Percentiles rank a stretch among this genome's conserved stretches.
These are phyloP conservation scores for Hypoxylon rubiginosum DNA, from an alignment of 2,329 filamentous ascomycete genomes.

Conservation along the genomic window DNA sequence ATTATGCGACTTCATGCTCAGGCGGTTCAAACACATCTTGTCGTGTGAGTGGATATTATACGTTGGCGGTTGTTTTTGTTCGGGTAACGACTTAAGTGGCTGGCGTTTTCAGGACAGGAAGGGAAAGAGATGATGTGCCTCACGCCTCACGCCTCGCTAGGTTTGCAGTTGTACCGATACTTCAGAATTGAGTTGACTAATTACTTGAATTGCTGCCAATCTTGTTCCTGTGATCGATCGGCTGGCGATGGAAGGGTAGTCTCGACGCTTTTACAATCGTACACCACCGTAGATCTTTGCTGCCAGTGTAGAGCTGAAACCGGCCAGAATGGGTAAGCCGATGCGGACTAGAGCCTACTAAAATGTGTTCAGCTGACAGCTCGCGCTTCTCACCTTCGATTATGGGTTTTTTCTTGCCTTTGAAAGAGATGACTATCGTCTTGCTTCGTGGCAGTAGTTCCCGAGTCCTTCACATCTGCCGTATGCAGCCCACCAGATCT, in stretches of 20 bases:
- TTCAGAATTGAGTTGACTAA: constrained; percentile 8
- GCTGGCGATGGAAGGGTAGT: not conserved
- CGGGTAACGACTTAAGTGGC: constrained; percentile 7
- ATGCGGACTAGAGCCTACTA: constrained; percentile 23
- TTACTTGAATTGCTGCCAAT: not conserved
- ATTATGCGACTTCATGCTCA: constrained; percentile 1
- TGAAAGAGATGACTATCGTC: not conserved
- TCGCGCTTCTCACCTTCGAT: not conserved
- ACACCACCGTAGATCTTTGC: constrained; percentile 15
- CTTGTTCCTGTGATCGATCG: constrained; percentile 3
- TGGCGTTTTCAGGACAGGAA: constrained; percentile 29
- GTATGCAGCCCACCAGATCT: not conserved
- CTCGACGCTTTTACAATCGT: constrained; percentile 3
- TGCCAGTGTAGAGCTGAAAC: constrained; percentile 32
- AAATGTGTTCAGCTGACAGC: constrained; percentile 25
- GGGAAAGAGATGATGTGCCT: constrained; percentile 32
- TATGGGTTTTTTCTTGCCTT: not conserved
- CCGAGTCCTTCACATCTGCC: constrained; percentile 3
- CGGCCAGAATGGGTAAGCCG: constrained; percentile 33
- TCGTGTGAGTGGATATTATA: not conserved
- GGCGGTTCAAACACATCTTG: not conserved
- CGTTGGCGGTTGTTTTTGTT: constrained; percentile 18
- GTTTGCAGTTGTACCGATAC: constrained; percentile 10
- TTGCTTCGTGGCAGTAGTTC: constrained; percentile 6
- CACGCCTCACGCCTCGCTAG: constrained; percentile 17